phyloP scores from a whole-genome alignment of 1,139 yeast species.

The Geotrichum bryndzae region DNA sequence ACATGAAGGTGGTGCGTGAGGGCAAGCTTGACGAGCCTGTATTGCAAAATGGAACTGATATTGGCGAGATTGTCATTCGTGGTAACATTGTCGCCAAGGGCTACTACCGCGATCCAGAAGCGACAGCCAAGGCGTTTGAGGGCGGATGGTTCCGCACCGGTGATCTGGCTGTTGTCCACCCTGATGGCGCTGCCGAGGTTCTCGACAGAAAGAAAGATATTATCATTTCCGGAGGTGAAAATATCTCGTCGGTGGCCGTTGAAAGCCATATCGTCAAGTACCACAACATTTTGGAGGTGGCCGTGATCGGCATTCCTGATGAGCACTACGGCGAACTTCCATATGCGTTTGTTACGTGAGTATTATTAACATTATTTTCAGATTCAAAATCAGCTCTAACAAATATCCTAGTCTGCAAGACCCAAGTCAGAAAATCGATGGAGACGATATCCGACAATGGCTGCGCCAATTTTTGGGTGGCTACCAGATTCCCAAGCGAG shows the following conservation, averaged over 20 bases:
- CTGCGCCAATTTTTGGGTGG: constrained; percentile 32
- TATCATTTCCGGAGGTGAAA: constrained; percentile 78
- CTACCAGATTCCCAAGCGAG: constrained; percentile 34
- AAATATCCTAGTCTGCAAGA: constrained; percentile 19
- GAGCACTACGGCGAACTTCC: constrained; percentile 37
- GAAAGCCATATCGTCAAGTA: constrained; percentile 55
- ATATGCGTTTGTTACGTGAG: constrained; percentile 31
- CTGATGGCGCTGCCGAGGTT: constrained; percentile 53
- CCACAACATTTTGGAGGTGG: constrained; percentile 34
- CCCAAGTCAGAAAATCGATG: constrained; percentile 19
- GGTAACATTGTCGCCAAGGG: constrained; percentile 50
- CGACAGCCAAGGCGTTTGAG: constrained; percentile 48
- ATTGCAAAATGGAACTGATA: constrained; percentile 38
- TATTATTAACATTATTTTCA: background rate
- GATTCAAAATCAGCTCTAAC: background rate
- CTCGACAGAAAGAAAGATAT: constrained; percentile 76
- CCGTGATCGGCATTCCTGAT: constrained; percentile 38
- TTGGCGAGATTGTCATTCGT: constrained; percentile 36
- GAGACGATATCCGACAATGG: constrained; percentile 26
- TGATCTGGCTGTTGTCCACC: constrained; percentile 59
- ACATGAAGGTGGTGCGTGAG: constrained; percentile 42
- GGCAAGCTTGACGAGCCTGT: constrained; percentile 50
- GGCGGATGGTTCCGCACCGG: constrained; percentile 81
- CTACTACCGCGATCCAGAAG: constrained; percentile 54
- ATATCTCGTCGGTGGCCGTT: constrained; percentile 70